A percentile compares a stretch with the other conserved stretches of the same genome.
These are phyloP conservation scores for Tricholoma sp. DNA, from an alignment of 768 basidiomycete species.

Conservation along the genomic window DNA sequence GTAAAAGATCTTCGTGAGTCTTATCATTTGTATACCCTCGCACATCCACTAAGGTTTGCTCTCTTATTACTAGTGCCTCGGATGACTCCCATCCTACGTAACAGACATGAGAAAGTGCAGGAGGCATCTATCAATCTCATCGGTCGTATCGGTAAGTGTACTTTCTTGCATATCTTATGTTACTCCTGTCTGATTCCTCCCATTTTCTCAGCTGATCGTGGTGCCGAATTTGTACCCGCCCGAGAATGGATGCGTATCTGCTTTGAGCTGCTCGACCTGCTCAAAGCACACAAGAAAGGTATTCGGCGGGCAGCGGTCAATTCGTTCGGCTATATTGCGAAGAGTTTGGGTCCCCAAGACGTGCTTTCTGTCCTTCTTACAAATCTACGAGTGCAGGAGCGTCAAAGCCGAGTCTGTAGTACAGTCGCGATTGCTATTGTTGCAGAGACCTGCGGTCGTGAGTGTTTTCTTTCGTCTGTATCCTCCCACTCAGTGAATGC, in stretches of 20 bases:
- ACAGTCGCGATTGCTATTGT: slow-evolving; percentile 98
- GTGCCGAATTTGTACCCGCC: slow-evolving; percentile 97
- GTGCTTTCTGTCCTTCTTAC: slow-evolving; percentile 94
- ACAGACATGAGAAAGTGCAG: slow-evolving; percentile 98
- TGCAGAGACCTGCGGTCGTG: slow-evolving; percentile 85
- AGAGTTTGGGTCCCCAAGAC: slow-evolving; percentile 98
- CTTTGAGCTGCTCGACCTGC: slow-evolving; percentile 92
- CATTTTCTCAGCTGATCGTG: slow-evolving; percentile 73
- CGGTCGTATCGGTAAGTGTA: slow-evolving; percentile 77
- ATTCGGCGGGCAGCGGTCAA: slow-evolving; percentile 99
- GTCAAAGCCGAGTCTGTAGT: slow-evolving; percentile 96
- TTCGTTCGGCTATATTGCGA: slow-evolving; percentile 99
- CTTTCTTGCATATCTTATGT: slow-evolving; percentile 9
- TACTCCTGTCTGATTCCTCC: slow-evolving; percentile 11
- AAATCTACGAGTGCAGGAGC: slow-evolving; percentile 96
- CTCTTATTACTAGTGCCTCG: slow-evolving; percentile 70
- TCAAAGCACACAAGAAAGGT: slow-evolving; percentile 99
- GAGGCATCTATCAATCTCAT: slow-evolving; percentile 99
- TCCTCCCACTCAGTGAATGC: slow-evolving; percentile 5
- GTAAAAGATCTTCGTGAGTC: slow-evolving; percentile 96
- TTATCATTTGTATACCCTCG: neutral
- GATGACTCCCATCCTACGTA: slow-evolving; percentile 99
- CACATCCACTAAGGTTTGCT: neutral
- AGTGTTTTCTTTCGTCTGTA: slow-evolving; percentile 21
- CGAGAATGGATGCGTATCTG: slow-evolving; percentile 99